phyloP scores from a whole-genome alignment of 169 alveolate genomes.

The Cryptosporidium canis region DNA sequence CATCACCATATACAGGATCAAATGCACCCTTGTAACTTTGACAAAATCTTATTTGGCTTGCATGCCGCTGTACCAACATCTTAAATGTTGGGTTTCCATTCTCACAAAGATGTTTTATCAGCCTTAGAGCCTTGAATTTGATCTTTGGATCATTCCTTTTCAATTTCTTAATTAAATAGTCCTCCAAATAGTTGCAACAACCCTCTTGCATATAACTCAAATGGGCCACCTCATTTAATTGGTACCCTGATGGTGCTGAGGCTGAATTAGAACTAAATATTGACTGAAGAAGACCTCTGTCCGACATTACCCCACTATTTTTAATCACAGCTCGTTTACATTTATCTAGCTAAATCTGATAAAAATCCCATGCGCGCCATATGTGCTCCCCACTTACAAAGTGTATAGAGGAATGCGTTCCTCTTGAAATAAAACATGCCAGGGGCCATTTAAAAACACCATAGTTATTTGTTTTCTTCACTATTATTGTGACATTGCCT shows the following conservation, averaged over 20 bases:
- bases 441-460: background rate
- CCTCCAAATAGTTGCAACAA: conserved; percentile 32
- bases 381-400: background rate
- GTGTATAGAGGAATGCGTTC: background rate
- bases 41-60: conserved; percentile 28
- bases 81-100: conserved; percentile 52
- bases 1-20: conserved; percentile 67
- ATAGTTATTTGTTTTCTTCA: background rate
- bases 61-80: conserved; percentile 43
- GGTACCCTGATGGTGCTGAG: conserved; percentile 59
- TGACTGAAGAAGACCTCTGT: conserved; percentile 60
- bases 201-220: conserved; percentile 22
- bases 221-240: conserved; percentile 38
- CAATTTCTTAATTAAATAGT: conserved; percentile 37
- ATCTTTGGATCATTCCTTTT: conserved; percentile 37
- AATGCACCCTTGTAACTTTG: conserved; percentile 45
- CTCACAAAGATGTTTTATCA: conserved; percentile 54
- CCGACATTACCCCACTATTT: conserved; percentile 7
- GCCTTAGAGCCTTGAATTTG: conserved; percentile 34
- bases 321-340: background rate
- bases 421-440: background rate
- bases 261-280: conserved; percentile 44
- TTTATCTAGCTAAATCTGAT: background rate
- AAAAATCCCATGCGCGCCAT: background rate
- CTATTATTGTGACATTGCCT: too few relatives aligned